Conservation (phyloP, 2,329 filamentous ascomycete genomes). For the Tolypocladium capitatum region DNA sequence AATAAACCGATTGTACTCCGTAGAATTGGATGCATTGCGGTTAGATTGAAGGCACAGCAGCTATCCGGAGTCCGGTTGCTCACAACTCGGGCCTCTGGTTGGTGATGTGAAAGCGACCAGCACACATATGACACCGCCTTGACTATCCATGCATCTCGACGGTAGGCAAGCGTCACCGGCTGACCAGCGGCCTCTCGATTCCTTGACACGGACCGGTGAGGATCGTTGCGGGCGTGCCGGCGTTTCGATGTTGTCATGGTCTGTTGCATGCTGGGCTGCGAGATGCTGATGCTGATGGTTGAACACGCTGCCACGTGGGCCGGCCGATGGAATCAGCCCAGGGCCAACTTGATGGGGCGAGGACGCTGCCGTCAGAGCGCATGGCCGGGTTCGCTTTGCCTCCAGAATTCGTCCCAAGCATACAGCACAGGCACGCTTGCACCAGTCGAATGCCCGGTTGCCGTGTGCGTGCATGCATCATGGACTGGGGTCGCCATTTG, state of each 20-base stretch:
- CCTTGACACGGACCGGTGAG: neutral
- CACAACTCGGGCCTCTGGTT: neutral
- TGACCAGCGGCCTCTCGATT: neutral
- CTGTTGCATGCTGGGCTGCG: neutral
- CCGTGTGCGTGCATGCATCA: neutral
- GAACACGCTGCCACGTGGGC: neutral
- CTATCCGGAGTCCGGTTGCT: neutral
- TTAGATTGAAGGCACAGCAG: neutral
- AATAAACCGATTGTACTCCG: neutral
- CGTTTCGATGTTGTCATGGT: neutral
- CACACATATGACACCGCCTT: neutral
- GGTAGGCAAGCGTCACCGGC: neutral
- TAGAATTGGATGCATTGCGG: neutral
- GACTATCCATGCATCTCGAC: neutral
- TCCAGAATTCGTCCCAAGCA: neutral
- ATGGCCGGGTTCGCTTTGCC: neutral
- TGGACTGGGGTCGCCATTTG: neutral
- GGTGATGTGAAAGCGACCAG: neutral
- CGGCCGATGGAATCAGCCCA: neutral
- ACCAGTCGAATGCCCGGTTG: neutral
- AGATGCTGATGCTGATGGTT: neutral
- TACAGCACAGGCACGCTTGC: too few species aligned
- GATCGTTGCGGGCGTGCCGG: too few species aligned
- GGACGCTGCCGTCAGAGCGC: neutral
- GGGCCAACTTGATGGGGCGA: neutral